Percentiles rank a stretch among this genome's conserved stretches.
Conservation (phyloP, 208 protist species). For the Crithidia expoeki region DNA sequence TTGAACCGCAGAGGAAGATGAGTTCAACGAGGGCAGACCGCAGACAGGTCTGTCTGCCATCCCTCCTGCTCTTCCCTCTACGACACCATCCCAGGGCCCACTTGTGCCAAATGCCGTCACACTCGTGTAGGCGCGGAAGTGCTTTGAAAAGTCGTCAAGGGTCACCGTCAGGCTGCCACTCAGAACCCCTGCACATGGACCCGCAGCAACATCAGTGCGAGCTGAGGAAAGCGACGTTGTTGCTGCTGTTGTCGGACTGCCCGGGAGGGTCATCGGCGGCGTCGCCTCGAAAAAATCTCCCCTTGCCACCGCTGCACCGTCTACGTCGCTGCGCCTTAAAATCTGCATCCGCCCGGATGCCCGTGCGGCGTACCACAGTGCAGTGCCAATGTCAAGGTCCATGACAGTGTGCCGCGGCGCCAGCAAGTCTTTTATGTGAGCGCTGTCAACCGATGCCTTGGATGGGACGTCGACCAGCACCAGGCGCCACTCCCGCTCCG, state of each 20-base stretch:
- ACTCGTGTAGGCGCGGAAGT: slow-evolving; percentile 37
- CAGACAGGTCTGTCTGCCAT: background rate
- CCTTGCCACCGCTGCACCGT: background rate
- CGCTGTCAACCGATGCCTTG: slow-evolving; percentile 32
- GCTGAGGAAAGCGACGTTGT: background rate
- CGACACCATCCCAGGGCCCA: background rate
- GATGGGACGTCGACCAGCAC: slow-evolving; percentile 87
- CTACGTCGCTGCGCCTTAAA: slow-evolving; percentile 43
- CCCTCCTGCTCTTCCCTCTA: background rate
- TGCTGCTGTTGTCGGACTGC: slow-evolving; percentile 1
- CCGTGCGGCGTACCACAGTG: slow-evolving; percentile 94
- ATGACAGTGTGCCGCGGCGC: slow-evolving; percentile 90
- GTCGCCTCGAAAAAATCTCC: slow-evolving; percentile 10
- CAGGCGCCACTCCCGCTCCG: slow-evolving; percentile 84
- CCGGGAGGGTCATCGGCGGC: slow-evolving; percentile 11
- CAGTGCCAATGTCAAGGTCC: slow-evolving; percentile 96
- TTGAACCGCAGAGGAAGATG: background rate
- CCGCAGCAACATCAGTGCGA: background rate
- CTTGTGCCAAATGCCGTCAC: background rate
- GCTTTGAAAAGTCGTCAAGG: slow-evolving; percentile 44
- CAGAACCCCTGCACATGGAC: background rate
- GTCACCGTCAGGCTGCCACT: slow-evolving; percentile 17
- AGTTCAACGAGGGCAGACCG: background rate
- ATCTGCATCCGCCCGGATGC: slow-evolving; percentile 82
- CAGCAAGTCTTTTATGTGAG: slow-evolving; percentile 73